These are phyloP conservation scores for Xylariaceae sp. DNA, from an alignment of 2,329 filamentous ascomycete species.

Conservation along the genomic window DNA sequence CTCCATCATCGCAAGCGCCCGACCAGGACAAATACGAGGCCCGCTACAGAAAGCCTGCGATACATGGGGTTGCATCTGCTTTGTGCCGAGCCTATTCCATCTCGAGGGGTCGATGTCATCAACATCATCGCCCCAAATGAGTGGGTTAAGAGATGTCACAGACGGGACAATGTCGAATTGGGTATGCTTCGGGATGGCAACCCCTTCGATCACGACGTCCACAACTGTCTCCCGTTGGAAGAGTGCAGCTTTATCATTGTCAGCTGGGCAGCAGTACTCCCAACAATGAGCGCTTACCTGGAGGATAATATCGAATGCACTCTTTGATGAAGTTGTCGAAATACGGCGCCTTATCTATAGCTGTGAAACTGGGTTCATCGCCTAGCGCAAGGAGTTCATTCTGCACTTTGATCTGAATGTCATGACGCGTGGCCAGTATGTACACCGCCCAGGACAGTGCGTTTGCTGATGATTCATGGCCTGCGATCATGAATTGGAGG, in stretches of 20 bases:
- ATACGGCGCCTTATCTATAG: conserved; percentile 31
- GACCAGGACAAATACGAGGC: conserved; percentile 28
- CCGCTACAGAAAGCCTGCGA: conserved; percentile 28
- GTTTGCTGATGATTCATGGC: conserved; percentile 35
- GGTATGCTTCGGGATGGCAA: conserved; percentile 26
- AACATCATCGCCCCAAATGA: conserved; percentile 25
- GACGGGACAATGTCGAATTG: conserved; percentile 23
- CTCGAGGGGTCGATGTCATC: conserved; percentile 22
- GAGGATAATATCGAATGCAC: conserved; percentile 32
- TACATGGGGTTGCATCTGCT: conserved; percentile 30
- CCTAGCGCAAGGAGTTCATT: conserved; percentile 13
- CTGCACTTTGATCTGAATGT: conserved; percentile 33
- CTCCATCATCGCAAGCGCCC: conserved; percentile 23
- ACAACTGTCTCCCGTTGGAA: conserved; percentile 14
- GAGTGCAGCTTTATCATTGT: conserved; percentile 11
- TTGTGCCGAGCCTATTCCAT: conserved; percentile 21
- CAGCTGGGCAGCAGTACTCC: neutral
- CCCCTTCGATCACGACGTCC: conserved; percentile 22
- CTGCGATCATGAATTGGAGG: conserved; percentile 9
- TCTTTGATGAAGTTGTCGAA: conserved; percentile 35
- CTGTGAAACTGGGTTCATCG: conserved; percentile 23
- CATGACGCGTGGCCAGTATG: conserved; percentile 29
- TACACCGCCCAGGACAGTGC: conserved; percentile 33
- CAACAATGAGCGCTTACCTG: conserved; percentile 24
- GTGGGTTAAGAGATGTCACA: conserved; percentile 16